Evolutionary conservation across 345 rosid genomes (phyloP).

Genomic region (Brassica juncea): DNA sequence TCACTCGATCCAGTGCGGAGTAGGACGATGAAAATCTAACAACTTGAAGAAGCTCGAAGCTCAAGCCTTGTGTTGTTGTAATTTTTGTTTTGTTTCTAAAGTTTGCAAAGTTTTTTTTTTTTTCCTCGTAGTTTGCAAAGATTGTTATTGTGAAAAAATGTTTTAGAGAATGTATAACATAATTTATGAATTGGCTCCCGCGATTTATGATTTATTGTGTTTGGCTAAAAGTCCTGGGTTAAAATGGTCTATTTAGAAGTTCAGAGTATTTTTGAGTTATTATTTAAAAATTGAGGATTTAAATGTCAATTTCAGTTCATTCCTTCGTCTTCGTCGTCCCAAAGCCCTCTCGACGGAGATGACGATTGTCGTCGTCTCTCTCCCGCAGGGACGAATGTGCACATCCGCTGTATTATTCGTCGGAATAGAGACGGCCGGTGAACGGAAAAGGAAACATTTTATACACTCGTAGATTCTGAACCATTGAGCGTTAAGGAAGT

Average conservation of each 20-base stretch:
- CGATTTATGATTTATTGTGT: neutral
- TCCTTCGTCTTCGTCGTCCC: neutral
- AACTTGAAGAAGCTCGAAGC: neutral
- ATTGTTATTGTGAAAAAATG: neutral
- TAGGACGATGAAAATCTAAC: slow-evolving; percentile 15
- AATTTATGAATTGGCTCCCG: neutral
- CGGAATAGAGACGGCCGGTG: neutral
- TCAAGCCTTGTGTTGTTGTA: neutral
- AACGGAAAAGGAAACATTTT: neutral
- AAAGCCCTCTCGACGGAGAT: neutral
- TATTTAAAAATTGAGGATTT: neutral
- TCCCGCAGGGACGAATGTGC: neutral
- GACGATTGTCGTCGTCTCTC: neutral
- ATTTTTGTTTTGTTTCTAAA: neutral
- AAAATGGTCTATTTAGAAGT: neutral
- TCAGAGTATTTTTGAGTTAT: neutral
- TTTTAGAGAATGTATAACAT: neutral
- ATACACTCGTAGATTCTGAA: neutral
- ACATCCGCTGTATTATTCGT: neutral
- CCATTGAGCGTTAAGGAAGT: neutral
- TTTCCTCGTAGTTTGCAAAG: neutral
- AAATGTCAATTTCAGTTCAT: neutral
- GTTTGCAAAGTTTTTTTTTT: neutral
- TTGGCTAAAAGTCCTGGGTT: neutral
- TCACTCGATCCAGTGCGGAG: slow-evolving; percentile 36